Evolutionary conservation across 192 early-diverging fungal species (phyloP).

Genomic region (Podochytrium sp.): DNA sequence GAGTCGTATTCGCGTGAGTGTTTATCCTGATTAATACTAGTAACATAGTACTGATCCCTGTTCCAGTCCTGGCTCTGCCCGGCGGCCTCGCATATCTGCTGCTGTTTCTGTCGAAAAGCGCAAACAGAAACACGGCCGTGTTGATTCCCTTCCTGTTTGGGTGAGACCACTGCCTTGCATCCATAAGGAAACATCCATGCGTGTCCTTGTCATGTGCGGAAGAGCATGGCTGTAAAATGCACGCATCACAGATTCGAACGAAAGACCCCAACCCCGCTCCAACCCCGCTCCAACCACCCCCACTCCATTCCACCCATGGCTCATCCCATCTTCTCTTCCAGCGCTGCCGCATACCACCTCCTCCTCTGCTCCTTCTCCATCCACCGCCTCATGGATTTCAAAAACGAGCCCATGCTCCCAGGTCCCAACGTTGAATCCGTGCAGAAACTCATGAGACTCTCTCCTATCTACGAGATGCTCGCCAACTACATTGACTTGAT

Average conservation of each 20-base stretch:
- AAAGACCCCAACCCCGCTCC: background rate
- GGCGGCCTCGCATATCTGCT: background rate
- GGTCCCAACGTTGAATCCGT: background rate
- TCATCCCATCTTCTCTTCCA: background rate
- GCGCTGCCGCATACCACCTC: slow-evolving; percentile 1
- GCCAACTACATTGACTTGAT: background rate
- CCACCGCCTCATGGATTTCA: background rate
- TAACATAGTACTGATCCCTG: background rate
- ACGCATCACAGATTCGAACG: background rate
- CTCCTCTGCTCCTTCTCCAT: background rate
- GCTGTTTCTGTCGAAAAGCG: background rate
- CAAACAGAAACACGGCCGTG: background rate
- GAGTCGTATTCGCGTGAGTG: background rate
- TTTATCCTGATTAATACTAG: background rate
- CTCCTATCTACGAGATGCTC: background rate
- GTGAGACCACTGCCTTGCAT: background rate
- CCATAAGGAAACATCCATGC: too few species aligned
- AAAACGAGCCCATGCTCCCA: background rate
- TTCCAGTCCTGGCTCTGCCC: background rate
- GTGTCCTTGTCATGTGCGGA: too few species aligned
- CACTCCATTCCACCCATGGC: background rate
- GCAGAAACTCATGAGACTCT: background rate
- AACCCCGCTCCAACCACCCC: background rate
- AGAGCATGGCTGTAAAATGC: too few species aligned
- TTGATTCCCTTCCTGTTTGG: slow-evolving; percentile 4